A percentile compares a stretch with the other conserved stretches of the same genome.
phyloP scores from a whole-genome alignment of 2,329 filamentous ascomycete species.

The Penicillium hordei region DNA sequence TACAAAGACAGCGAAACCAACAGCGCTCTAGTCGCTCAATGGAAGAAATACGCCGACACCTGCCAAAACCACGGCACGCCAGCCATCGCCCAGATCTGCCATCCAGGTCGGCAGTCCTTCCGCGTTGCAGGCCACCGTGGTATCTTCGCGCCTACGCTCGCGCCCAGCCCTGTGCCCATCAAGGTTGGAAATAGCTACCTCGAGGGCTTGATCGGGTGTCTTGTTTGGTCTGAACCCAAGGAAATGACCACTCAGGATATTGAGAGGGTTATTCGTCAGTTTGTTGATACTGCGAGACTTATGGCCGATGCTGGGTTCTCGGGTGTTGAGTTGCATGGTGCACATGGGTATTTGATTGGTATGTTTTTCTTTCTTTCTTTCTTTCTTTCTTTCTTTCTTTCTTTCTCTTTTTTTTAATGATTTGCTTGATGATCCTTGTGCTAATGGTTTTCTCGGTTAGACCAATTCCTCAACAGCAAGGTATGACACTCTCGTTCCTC shows the following conservation, averaged over 20 bases:
- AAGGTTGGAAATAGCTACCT: conserved; percentile 40
- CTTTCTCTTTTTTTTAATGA: not conserved
- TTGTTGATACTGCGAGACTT: conserved; percentile 54
- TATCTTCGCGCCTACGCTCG: conserved; percentile 32
- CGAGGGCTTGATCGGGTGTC: conserved; percentile 31
- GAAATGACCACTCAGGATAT: conserved; percentile 60
- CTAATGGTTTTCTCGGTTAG: conserved; percentile 13
- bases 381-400: conserved; percentile 17
- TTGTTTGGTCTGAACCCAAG: conserved; percentile 52
- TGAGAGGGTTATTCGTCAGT: conserved; percentile 52
- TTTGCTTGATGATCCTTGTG: not conserved
- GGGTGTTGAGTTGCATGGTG: conserved; percentile 56
- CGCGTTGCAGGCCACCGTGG: conserved; percentile 41
- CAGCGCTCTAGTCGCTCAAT: conserved; percentile 22
- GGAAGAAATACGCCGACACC: conserved; percentile 31
- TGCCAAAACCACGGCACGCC: conserved; percentile 44
- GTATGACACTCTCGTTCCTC: conserved; percentile 21
- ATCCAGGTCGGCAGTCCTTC: conserved; percentile 48
- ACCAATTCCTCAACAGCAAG: conserved; percentile 41
- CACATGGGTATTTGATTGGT: conserved; percentile 52
- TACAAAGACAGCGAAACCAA: conserved; percentile 24
- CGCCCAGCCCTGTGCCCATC: conserved; percentile 44
- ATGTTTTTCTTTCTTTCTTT: conserved; percentile 33
- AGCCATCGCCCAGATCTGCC: conserved; percentile 46
- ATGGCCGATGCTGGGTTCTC: conserved; percentile 52